phyloP scores from a whole-genome alignment of 2,329 filamentous ascomycete species.

The Fusarium piperis region DNA sequence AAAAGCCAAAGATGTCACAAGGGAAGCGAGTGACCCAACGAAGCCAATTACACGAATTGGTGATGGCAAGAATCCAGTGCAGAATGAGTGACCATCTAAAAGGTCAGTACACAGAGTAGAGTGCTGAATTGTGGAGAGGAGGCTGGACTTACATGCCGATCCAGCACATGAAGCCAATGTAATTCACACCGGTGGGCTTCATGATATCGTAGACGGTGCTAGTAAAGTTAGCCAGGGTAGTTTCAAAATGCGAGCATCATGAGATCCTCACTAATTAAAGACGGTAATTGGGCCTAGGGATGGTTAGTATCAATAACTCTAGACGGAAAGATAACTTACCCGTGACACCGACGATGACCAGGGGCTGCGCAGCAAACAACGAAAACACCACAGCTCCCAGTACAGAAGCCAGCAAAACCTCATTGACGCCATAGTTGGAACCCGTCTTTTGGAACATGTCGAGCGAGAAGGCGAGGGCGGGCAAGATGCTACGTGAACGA shows the following conservation, averaged over 20 bases:
- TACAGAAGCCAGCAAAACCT: constrained; percentile 87
- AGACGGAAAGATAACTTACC: constrained; percentile 52
- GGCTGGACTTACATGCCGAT: constrained; percentile 73
- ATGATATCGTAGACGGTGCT: constrained; percentile 92
- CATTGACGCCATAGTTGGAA: constrained; percentile 88
- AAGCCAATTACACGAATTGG: constrained; percentile 89
- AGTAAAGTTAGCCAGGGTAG: constrained; percentile 12
- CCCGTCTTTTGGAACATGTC: constrained; percentile 93
- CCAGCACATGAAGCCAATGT: constrained; percentile 92
- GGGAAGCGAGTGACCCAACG: constrained; percentile 91
- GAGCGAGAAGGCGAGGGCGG: constrained; percentile 86
- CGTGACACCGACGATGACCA: constrained; percentile 92
- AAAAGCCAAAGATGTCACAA: constrained; percentile 94
- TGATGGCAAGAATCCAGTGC: constrained; percentile 84
- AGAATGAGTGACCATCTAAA: constrained; percentile 81
- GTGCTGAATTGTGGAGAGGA: neutral
- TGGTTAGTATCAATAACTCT: constrained; percentile 5
- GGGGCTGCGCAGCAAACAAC: constrained; percentile 80
- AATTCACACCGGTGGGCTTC: constrained; percentile 77
- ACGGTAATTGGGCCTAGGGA: constrained; percentile 82
- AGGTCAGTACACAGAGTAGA: neutral
- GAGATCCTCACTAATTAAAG: constrained; percentile 77
- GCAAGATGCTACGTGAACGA: constrained; percentile 72
- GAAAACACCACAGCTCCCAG: constrained; percentile 85
- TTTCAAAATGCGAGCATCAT: neutral